Base-by-base conservation (phyloP, 257 asterid genomes). In the Phtheirospermum japonicum region DNA sequence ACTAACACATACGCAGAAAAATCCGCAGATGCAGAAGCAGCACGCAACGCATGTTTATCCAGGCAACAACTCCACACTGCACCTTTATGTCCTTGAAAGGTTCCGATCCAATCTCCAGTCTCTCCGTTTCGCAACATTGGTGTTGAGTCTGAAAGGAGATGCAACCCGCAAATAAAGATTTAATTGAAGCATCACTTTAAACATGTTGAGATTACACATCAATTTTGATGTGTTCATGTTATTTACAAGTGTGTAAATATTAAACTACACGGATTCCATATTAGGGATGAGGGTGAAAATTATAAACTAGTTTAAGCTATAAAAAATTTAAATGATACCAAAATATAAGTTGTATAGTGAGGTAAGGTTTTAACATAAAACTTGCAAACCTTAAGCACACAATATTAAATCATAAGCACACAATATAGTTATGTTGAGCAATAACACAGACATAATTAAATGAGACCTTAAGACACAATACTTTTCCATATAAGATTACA, bases 51-150 rank as follows among this genome's bases (percentile, higher is more conserved):
- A 66, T 81, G 77, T 68, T 87, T 92, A 79, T 89, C 97, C 69
- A 92, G 73, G 81, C 95, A 82, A 76, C 91, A 80, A 78, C 96
- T 83, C 99, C 97, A 92, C 45, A 92, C 99, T 36, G 99, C 99
- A 67, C 99, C 99, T 70, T 92, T 92, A 78, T 92, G 99, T 67
- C 99, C 99, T 76, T 82, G 86, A 75, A 89, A 92, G 68, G 97
- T 92, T 71, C 99, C 99, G 76, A 92, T 79, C 99, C 99, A 92
- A 60, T 92, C 99, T 18, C 99, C 99, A 4, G 99, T 89, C 80
- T 87, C 97, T 46, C 99, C 99, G 67, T 92, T 92, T 82, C 99
- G 80, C 78, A 92, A 66, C 97, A 92, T 87, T 4, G 97, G 99
- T 11, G 90, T 83, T 2, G 99, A 86, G 75, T 92, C 99, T 92